Percentiles rank a stretch among this genome's conserved stretches.
phyloP scores from a whole-genome alignment of 495 filamentous ascomycete species.

The Clohesyomyces aquaticus region DNA sequence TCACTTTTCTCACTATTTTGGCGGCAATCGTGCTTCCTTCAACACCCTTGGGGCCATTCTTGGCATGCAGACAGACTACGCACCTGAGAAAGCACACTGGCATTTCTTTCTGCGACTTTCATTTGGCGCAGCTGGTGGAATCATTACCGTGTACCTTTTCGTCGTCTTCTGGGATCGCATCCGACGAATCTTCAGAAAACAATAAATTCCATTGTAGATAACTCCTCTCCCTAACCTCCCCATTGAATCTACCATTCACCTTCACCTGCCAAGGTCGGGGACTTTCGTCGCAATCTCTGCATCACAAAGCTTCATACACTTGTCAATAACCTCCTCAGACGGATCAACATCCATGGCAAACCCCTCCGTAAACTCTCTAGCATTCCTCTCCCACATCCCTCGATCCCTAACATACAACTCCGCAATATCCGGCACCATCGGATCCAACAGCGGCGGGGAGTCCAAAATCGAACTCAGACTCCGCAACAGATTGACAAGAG shows the following conservation, averaged over 20 bases:
- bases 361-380: not conserved
- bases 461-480: not conserved
- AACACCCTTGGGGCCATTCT: slow-evolving; percentile 1
- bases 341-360: not conserved
- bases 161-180: no score
- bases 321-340: not conserved
- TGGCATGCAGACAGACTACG: slow-evolving; percentile 7
- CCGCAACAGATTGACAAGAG: not conserved
- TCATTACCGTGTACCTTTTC: no score
- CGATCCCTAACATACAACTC: not conserved
- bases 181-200: no score
- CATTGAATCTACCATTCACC: no score
- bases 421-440: not conserved
- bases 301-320: no score
- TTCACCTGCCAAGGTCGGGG: no score
- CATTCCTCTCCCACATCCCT: not conserved
- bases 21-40: slow-evolving; percentile 5
- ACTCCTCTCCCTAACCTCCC: no score
- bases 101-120: not conserved
- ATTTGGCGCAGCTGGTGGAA: not conserved
- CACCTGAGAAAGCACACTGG: not conserved
- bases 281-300: no score
- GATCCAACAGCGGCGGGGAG: not conserved
- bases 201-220: no score
- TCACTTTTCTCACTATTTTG: slow-evolving; percentile 9